Percentiles rank a stretch among this genome's conserved stretches.
Conservation (phyloP, 257 asterid species). For the Catharanthus roseus region DNA sequence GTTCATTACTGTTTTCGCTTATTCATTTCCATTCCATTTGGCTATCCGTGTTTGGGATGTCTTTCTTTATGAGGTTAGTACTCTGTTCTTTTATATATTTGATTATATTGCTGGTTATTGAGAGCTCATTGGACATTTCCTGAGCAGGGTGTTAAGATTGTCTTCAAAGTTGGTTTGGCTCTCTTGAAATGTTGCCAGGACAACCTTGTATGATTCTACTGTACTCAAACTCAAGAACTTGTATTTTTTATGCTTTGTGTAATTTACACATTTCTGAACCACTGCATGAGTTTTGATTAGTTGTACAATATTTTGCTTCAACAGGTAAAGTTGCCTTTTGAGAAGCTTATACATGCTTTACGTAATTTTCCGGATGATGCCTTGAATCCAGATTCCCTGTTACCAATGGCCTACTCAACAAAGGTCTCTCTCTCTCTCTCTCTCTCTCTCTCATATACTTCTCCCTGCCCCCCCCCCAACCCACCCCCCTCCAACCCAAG, state of each 20-base stretch:
- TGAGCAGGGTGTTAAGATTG: conserved; percentile 76
- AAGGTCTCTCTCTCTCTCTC: conserved; percentile 48
- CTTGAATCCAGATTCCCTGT: conserved; percentile 79
- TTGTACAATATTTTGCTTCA: conserved; percentile 5
- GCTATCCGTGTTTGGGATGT: conserved; percentile 99
- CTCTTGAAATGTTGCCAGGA: conserved; percentile 87
- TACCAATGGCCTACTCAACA: conserved; percentile 85
- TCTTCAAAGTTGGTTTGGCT: conserved; percentile 91
- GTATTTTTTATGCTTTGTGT: conserved; percentile 9
- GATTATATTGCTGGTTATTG: conserved; percentile 12
- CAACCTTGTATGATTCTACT: conserved; percentile 56
- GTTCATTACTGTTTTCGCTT: conserved; percentile 96
- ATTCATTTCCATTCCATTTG: conserved; percentile 93
- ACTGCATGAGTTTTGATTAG: background rate
- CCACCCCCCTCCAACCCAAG: background rate
- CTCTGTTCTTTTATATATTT: conserved; percentile 4
- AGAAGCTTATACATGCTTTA: conserved; percentile 76
- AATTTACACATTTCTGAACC: background rate
- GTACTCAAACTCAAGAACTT: conserved; percentile 4
- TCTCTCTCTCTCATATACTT: background rate
- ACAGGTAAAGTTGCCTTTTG: conserved; percentile 91
- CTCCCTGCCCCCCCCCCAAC: background rate
- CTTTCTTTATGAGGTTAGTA: conserved; percentile 84
- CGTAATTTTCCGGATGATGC: conserved; percentile 95
- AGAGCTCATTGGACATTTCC: conserved; percentile 16